These are phyloP conservation scores for Paraurostyla sp. DNA, from an alignment of 73 alveolate genomes.

Conservation along the genomic window DNA sequence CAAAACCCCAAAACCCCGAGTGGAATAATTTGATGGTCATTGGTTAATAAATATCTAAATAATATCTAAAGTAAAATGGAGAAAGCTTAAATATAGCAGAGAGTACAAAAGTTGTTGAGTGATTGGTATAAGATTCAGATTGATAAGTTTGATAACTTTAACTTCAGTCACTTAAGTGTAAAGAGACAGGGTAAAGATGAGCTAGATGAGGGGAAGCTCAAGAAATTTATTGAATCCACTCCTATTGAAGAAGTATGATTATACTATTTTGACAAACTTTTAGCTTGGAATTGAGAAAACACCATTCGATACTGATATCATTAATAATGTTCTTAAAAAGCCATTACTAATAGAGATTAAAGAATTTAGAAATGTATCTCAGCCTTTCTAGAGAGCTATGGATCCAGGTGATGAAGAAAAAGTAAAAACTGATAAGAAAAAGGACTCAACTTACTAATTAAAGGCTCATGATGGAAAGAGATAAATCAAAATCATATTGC, in stretches of 20 bases:
- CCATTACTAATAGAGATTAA: slow-evolving; percentile 38
- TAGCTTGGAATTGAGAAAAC: slow-evolving; percentile 48
- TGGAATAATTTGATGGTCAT: no score
- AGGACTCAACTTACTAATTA: neutral
- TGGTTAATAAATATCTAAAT: no score
- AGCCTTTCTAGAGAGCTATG: slow-evolving; percentile 34
- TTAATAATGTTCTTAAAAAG: slow-evolving; percentile 11
- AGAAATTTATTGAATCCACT: neutral
- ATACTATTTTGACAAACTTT: neutral
- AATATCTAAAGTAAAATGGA: no score
- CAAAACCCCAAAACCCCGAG: no score
- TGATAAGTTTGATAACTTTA: neutral
- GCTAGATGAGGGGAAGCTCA: slow-evolving; percentile 1
- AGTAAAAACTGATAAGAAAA: neutral
- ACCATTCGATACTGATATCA: slow-evolving; percentile 13
- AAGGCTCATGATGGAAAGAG: slow-evolving; percentile 56
- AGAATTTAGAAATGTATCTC: slow-evolving; percentile 37
- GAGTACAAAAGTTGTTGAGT: neutral
- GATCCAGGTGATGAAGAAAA: slow-evolving; percentile 23
- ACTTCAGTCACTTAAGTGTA: neutral
- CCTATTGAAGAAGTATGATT: slow-evolving; percentile 33
- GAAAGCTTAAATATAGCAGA: neutral
- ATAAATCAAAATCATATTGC: neutral
- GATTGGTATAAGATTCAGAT: neutral
- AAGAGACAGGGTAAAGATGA: neutral